Conservation (phyloP, 2,329 filamentous ascomycete species). For the Fusarium euwallaceae region DNA sequence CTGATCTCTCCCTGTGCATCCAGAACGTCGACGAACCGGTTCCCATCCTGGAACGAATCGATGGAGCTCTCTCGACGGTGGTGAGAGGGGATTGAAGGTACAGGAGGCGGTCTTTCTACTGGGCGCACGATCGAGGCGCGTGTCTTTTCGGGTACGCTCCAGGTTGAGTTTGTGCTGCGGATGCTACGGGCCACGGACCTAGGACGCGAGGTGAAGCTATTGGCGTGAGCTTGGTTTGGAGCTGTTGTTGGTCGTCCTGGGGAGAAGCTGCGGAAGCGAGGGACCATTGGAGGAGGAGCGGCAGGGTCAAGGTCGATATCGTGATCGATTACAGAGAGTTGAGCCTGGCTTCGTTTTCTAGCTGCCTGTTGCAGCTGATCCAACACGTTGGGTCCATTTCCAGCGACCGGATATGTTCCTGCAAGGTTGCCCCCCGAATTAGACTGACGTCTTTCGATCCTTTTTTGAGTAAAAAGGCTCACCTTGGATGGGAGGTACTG, state of each 20-base stretch:
- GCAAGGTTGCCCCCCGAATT: too few relatives aligned
- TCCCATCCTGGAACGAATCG: constrained; percentile 32
- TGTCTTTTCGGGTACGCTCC: constrained; percentile 29
- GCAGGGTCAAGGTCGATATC: constrained; percentile 3
- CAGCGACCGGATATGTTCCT: constrained; percentile 47
- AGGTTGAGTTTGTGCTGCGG: constrained; percentile 35
- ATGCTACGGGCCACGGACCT: constrained; percentile 37
- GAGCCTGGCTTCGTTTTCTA: constrained; percentile 44
- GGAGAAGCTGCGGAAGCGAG: constrained; percentile 29
- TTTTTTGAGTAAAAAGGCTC: background rate
- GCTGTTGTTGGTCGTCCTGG: constrained; percentile 39
- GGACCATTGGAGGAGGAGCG: constrained; percentile 36
- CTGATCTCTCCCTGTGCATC: constrained; percentile 69
- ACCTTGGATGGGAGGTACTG: constrained; percentile 45
- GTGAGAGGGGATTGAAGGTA: constrained; percentile 39
- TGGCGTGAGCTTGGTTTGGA: constrained; percentile 26
- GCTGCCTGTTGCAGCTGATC: constrained; percentile 45
- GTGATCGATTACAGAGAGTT: constrained; percentile 28
- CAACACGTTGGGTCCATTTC: constrained; percentile 44
- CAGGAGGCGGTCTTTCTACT: constrained; percentile 34
- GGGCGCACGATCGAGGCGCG: constrained; percentile 14
- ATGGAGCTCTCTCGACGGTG: constrained; percentile 35
- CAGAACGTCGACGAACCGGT: constrained; percentile 63
- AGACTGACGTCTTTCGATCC: too few relatives aligned
- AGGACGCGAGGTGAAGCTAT: constrained; percentile 19